Base-by-base conservation (phyloP, 345 rosid genomes). In the Citropsis articulata region DNA sequence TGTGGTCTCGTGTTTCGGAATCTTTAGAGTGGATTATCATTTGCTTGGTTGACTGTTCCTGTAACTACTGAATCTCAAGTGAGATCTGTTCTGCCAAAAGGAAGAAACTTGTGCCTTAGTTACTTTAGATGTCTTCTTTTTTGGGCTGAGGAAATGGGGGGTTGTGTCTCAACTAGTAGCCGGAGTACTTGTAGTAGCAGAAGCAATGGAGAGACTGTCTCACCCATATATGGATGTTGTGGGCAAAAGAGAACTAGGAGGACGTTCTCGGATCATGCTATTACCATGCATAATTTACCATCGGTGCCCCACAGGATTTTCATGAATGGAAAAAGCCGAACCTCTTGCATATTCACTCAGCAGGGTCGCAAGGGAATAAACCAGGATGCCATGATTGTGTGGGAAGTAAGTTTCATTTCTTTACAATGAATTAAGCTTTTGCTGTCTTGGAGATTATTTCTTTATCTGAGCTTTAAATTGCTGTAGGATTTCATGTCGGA, bases 341-440 rank as follows among this genome's bases (percentile, higher is more conserved):
- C 79, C 76, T 91, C 98, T 74, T 97, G 98, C 84, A 84, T 97
- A 78, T 97, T 94, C 77, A 97, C 99, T 64, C 99, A 94, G 82
- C 98, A 97, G 79, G 99, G 99, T 38, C 93, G 94, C 42, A 97
- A 97, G 88, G 99, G 99, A 68, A 86, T 94, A 66, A 97, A 97
- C 76, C 99, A 97, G 85, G 99, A 97, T 50, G 94, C 99, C 0
- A 94, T 97, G 99, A 82, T 97, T 65, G 98, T 97, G 28, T 97
- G 99, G 99, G 99, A 97, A 86, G 99, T 97, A 83, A 90, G 97
- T 85, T 87, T 60, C 36, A 2, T 71, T 61, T 70, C 72, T 83
- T 71, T 78, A 25, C 18, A 27, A 73, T 81, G 53, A 56, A 50
- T 67, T 81, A n/a, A 71, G 22, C 68, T 82, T 70, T 48, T 8